These are phyloP conservation scores for Corylus heterophylla DNA, from an alignment of 306 rosid genomes.

Conservation along the genomic window DNA sequence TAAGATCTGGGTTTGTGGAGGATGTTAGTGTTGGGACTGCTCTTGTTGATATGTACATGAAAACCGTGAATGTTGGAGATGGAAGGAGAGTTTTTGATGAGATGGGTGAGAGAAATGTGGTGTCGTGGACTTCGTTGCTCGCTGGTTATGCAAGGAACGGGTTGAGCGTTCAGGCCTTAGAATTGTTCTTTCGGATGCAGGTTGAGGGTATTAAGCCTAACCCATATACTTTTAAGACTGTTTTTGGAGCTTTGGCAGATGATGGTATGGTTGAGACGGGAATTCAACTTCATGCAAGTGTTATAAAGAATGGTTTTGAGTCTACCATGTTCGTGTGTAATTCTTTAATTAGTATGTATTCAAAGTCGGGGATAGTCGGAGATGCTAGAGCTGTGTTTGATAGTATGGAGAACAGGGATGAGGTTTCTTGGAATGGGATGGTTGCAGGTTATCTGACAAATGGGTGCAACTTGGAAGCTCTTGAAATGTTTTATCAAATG, in stretches of 20 bases:
- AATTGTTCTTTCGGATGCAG: slow-evolving; percentile 54
- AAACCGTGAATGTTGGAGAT: slow-evolving; percentile 48
- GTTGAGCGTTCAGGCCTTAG: slow-evolving; percentile 36
- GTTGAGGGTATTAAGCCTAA: slow-evolving; percentile 58
- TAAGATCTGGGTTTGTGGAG: slow-evolving; percentile 56
- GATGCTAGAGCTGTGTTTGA: slow-evolving; percentile 67
- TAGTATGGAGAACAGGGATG: slow-evolving; percentile 50
- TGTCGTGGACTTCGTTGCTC: slow-evolving; percentile 79
- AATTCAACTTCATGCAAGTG: slow-evolving; percentile 59
- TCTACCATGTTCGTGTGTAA: slow-evolving; percentile 48
- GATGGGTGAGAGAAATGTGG: slow-evolving; percentile 69
- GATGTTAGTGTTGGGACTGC: slow-evolving; percentile 76
- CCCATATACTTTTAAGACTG: slow-evolving; percentile 49
- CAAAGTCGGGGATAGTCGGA: slow-evolving; percentile 56
- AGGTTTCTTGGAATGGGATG: slow-evolving; percentile 80
- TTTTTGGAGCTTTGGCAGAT: slow-evolving; percentile 64
- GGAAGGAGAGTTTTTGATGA: slow-evolving; percentile 75
- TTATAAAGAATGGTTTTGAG: slow-evolving; percentile 68
- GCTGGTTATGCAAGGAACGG: slow-evolving; percentile 62
- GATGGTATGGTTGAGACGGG: slow-evolving; percentile 49
- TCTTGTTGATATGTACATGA: slow-evolving; percentile 87
- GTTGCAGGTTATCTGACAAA: slow-evolving; percentile 62
- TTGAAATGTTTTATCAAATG: slow-evolving; percentile 60
- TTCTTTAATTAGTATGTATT: slow-evolving; percentile 66
- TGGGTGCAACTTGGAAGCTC: slow-evolving; percentile 58